These are phyloP conservation scores for Scytalidium lignicola DNA, from an alignment of 2,329 filamentous ascomycete species.

Conservation along the genomic window DNA sequence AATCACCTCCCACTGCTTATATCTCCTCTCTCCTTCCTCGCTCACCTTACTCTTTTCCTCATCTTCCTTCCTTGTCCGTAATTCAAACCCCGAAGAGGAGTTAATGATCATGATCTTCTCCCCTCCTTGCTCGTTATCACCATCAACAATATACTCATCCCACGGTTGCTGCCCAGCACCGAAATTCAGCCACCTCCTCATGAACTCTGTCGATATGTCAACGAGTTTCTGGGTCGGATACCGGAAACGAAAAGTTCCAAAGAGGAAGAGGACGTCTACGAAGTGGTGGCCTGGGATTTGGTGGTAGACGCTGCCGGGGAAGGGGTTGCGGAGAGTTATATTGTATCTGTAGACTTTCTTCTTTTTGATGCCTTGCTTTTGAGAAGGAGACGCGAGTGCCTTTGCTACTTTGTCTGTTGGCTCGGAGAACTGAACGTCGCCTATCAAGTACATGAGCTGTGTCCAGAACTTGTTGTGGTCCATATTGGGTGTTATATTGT, in stretches of 20 bases:
- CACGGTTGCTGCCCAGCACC: not conserved
- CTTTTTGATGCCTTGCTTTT: not conserved
- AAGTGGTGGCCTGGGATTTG: not conserved
- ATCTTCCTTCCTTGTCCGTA: not conserved
- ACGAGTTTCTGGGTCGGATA: not conserved
- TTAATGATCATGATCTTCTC: not conserved
- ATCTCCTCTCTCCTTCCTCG: not conserved
- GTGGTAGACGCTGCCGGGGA: not conserved
- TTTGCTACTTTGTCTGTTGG: not conserved
- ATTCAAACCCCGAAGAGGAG: not conserved
- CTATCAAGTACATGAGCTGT: not conserved
- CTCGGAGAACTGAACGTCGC: not conserved
- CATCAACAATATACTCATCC: not conserved
- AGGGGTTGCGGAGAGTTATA: not conserved
- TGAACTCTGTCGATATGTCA: not conserved
- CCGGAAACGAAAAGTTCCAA: not conserved
- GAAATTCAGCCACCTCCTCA: not conserved
- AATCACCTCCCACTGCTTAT: not conserved
- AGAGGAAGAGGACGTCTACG: not conserved
- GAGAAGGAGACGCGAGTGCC: not conserved
- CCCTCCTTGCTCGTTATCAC: not conserved
- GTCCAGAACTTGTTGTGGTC: not conserved
- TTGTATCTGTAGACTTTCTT: not conserved
- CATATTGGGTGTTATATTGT: slow-evolving; percentile 27
- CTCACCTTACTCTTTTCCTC: not conserved